Percentiles rank a stretch among this genome's conserved stretches.
Evolutionary conservation across 2,329 filamentous ascomycete genomes (phyloP).

Genomic region (Aotearoamyces nothofagi): DNA sequence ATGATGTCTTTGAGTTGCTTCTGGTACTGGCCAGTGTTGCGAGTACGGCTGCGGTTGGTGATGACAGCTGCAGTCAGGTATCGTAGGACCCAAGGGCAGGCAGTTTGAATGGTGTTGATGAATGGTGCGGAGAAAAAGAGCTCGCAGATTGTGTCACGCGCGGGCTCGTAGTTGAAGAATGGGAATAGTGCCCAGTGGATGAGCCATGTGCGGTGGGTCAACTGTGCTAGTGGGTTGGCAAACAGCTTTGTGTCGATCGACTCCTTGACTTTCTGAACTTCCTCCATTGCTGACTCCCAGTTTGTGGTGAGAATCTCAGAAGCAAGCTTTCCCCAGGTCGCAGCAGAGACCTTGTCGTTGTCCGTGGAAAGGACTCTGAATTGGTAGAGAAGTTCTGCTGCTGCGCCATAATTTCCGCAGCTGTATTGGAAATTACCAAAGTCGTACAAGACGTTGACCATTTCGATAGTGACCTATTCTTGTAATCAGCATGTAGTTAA

Average conservation of each 20-base stretch:
- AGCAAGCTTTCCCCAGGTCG: constrained; percentile 95
- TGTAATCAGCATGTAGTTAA: constrained; percentile 6
- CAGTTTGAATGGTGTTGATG: constrained; percentile 99
- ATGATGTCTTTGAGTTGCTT: constrained; percentile 98
- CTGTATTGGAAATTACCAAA: constrained; percentile 97
- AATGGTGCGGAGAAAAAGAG: constrained; percentile 94
- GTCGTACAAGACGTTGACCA: constrained; percentile 92
- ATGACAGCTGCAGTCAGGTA: constrained; percentile 93
- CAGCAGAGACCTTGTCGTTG: constrained; percentile 90
- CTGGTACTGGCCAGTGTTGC: constrained; percentile 80
- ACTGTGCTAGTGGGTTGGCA: constrained; percentile 89
- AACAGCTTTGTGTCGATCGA: constrained; percentile 88
- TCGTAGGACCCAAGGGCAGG: constrained; percentile 89
- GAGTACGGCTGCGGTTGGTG: constrained; percentile 67
- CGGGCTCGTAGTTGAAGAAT: constrained; percentile 92
- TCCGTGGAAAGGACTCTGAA: constrained; percentile 97
- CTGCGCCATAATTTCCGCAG: constrained; percentile 83
- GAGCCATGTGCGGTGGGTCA: constrained; percentile 92
- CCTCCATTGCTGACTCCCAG: constrained; percentile 89
- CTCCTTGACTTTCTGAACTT: constrained; percentile 81
- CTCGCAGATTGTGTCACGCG: constrained; percentile 82
- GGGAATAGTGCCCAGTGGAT: constrained; percentile 98
- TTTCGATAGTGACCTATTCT: constrained; percentile 66
- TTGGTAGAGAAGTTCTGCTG: constrained; percentile 87
- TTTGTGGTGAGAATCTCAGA: constrained; percentile 89